Conservation (phyloP, 305 asterid genomes). For the Salvia sclarea region DNA sequence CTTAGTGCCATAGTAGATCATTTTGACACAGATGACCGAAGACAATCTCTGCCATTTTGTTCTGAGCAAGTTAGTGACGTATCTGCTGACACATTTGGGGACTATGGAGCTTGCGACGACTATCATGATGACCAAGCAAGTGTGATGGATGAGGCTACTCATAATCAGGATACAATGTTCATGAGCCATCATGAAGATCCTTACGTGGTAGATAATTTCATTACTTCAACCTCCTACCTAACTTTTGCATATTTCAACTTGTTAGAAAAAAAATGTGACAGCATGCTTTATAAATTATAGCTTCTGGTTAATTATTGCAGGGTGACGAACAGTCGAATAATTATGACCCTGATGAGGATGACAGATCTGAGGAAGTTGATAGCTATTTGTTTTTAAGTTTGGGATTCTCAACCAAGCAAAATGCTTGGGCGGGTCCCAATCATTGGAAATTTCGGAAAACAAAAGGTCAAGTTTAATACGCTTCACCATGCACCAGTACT, state of each 20-base stretch:
- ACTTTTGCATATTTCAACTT: conserved; percentile 1
- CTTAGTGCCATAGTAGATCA: conserved; percentile 63
- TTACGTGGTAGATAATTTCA: conserved; percentile 41
- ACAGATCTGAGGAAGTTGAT: conserved; percentile 72
- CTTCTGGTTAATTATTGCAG: conserved; percentile 43
- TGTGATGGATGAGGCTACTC: conserved; percentile 57
- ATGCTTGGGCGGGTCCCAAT: conserved; percentile 98
- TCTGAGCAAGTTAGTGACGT: conserved; percentile 48
- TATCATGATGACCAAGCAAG: conserved; percentile 65
- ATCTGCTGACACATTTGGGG: conserved; percentile 49
- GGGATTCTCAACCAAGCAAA: conserved; percentile 79
- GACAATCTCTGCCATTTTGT: conserved; percentile 56
- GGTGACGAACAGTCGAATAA: conserved; percentile 44
- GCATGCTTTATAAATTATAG: background rate
- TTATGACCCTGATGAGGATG: conserved; percentile 58
- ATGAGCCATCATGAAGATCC: conserved; percentile 53
- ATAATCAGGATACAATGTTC: conserved; percentile 50
- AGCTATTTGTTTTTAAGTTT: conserved; percentile 64
- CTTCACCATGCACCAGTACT: conserved; percentile 14
- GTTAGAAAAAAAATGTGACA: conserved; percentile 2
- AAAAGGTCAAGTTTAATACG: conserved; percentile 51
- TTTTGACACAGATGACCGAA: conserved; percentile 62
- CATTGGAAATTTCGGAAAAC: conserved; percentile 92
- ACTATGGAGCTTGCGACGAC: conserved; percentile 57
- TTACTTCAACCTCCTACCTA: conserved; percentile 22